phyloP scores from a whole-genome alignment of 345 rosid genomes.

The Fremontodendron californicum region DNA sequence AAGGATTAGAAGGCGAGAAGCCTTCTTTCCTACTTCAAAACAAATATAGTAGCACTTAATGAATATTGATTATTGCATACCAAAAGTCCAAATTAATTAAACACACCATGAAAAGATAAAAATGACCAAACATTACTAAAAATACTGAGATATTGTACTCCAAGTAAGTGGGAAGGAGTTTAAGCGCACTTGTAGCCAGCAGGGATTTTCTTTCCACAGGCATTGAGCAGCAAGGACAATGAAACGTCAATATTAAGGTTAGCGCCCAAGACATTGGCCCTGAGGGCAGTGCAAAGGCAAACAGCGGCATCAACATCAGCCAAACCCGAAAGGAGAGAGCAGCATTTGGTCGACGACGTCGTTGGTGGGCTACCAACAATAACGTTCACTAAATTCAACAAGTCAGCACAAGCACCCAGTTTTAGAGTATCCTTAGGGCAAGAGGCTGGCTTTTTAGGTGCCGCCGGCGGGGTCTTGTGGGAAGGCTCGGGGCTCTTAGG shows the following conservation, averaged over 20 bases:
- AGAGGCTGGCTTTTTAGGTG: not conserved
- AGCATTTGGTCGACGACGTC: slow-evolving; percentile 62
- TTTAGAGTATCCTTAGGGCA: slow-evolving; percentile 76
- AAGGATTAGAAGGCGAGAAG: not conserved
- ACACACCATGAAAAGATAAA: not conserved
- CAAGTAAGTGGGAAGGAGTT: not conserved
- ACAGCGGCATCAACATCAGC: slow-evolving; percentile 70
- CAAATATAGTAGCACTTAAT: not conserved
- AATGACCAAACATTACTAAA: not conserved
- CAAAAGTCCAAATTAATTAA: not conserved
- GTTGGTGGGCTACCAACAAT: slow-evolving; percentile 50
- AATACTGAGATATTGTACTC: not conserved
- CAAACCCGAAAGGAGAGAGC: slow-evolving; percentile 46
- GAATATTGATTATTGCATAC: not conserved
- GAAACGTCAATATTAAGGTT: slow-evolving; percentile 54
- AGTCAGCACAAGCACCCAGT: slow-evolving; percentile 53
- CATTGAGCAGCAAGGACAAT: slow-evolving; percentile 57
- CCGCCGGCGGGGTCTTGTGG: slow-evolving; percentile 11
- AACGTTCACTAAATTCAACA: slow-evolving; percentile 39
- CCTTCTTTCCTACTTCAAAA: not conserved
- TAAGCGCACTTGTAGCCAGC: slow-evolving; percentile 54
- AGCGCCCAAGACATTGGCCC: slow-evolving; percentile 57
- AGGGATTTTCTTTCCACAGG: slow-evolving; percentile 61
- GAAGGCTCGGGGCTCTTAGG: slow-evolving; percentile 20
- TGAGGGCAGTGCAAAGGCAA: slow-evolving; percentile 80